Percentiles rank a stretch among this genome's conserved stretches.
These are phyloP conservation scores for Coffea humblotiana DNA, from an alignment of 305 asterid genomes.

Conservation along the genomic window DNA sequence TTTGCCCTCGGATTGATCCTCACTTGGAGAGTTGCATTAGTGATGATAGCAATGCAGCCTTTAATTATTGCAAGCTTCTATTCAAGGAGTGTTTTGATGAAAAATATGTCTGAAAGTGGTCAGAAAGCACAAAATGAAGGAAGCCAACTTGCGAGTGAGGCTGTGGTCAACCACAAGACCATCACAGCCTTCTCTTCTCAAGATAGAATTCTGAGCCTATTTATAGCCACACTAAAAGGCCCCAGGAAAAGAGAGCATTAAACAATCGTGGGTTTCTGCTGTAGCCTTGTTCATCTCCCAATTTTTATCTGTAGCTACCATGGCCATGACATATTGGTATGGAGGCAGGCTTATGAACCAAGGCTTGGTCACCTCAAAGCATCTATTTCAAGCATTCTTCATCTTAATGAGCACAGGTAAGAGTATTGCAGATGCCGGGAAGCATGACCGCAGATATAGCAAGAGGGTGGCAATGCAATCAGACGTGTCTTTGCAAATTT, in stretches of 20 bases:
- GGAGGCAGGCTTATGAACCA: conserved; percentile 73
- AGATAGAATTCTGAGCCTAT: conserved; percentile 48
- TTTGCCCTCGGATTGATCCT: conserved; percentile 46
- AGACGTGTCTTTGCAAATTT: conserved; percentile 50
- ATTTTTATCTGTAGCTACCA: conserved; percentile 51
- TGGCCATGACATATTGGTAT: conserved; percentile 78
- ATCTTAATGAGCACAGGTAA: conserved; percentile 78
- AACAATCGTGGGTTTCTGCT: conserved; percentile 73
- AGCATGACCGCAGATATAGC: conserved; percentile 74
- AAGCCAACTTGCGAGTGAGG: conserved; percentile 77
- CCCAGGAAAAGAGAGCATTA: conserved; percentile 54
- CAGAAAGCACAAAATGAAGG: conserved; percentile 69
- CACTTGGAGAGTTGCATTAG: conserved; percentile 68
- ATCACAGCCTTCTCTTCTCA: conserved; percentile 78
- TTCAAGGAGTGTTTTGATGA: conserved; percentile 58
- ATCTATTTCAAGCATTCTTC: conserved; percentile 69
- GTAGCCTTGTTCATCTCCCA: conserved; percentile 59
- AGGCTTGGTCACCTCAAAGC: conserved; percentile 47
- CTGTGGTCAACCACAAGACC: conserved; percentile 69
- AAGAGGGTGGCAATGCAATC: conserved; percentile 60
- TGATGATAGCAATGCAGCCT: conserved; percentile 72
- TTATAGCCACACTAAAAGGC: conserved; percentile 36
- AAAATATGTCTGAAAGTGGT: conserved; percentile 51
- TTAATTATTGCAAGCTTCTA: conserved; percentile 59
- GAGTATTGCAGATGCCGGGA: conserved; percentile 80